Evolutionary conservation across 371 early-diverging fungal genomes (phyloP), one percentile per base, ranked within the genome.

Genomic region (Batkoa obscura): DNA sequence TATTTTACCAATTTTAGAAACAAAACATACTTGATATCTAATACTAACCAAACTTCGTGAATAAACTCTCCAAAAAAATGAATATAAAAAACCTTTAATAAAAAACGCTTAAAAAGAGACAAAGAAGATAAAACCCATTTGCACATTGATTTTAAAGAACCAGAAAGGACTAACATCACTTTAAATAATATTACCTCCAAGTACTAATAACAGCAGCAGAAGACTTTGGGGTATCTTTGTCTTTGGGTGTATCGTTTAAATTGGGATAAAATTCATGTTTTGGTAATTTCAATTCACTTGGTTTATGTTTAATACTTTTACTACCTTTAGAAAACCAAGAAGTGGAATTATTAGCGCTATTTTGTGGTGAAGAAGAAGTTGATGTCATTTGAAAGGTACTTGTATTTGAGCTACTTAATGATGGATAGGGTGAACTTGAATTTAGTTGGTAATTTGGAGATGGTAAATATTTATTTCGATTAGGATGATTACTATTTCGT

Each of bases 231-330:
- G 23, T 23, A 23, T 23, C 23, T 23, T 23, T 23, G 23, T 23
- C 23, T 23, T 23, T 23, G 23, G 23, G 23, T 23, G 8, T 50
- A 15, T 41, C 43, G 46, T 45, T 47, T 4, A 36, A 10, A 2
- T 30, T 43, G 23, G 33, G 41, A 15, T 42, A 55, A 46, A 55
- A 55, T n/a, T 55, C 56, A n/a, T 55, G 56, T 34, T 55, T 55
- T 5, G 56, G 56, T 13, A 55, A 46, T 13, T 42, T 42, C 5
- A 43, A 17, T 30, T 55, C 56, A 37, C 17, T 33, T 6, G 46
- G 33, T 35, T 55, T 55, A n/a, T 15, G 17, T 46, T 46, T 43
- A 13, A 17, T 6, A 23, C 36, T 36, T 55, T 55, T 55, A 12
- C 23, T 34, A 17, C 37, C 34, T 17, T 15, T 13, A 31, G 56